These are phyloP conservation scores for Citrus unshiu DNA, from an alignment of 345 rosid species.

Conservation along the genomic window DNA sequence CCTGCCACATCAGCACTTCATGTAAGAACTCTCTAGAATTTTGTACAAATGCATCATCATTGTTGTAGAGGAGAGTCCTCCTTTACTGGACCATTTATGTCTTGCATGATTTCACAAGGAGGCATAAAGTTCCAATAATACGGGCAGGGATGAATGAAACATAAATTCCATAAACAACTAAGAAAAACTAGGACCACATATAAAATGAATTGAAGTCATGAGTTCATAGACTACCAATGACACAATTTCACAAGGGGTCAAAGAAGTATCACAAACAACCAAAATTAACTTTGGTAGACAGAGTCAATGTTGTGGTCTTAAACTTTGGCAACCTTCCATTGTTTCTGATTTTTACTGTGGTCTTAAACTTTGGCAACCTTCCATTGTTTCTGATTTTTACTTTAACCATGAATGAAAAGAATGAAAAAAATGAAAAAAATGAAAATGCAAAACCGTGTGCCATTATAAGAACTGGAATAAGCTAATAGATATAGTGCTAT, in stretches of 20 bases:
- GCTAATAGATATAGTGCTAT: neutral
- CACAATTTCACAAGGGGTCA: neutral
- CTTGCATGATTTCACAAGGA: neutral
- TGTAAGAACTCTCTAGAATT: neutral
- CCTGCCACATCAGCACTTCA: conserved; percentile 38
- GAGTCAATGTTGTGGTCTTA: neutral
- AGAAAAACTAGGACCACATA: neutral
- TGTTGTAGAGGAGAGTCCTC: neutral
- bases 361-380: neutral
- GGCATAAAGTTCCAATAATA: neutral
- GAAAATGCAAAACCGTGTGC: neutral
- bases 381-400: neutral
- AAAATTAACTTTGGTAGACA: neutral
- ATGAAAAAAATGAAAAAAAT: neutral
- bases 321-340: neutral
- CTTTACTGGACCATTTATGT: neutral
- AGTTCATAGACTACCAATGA: neutral
- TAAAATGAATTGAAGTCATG: neutral
- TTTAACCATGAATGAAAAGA: neutral
- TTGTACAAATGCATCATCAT: neutral
- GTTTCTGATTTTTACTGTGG: neutral
- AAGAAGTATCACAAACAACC: neutral
- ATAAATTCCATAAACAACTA: neutral
- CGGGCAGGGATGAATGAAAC: neutral
- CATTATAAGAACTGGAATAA: neutral